Base-by-base conservation (phyloP, 352 stramenopile species). In the Phytophthora europaea region DNA sequence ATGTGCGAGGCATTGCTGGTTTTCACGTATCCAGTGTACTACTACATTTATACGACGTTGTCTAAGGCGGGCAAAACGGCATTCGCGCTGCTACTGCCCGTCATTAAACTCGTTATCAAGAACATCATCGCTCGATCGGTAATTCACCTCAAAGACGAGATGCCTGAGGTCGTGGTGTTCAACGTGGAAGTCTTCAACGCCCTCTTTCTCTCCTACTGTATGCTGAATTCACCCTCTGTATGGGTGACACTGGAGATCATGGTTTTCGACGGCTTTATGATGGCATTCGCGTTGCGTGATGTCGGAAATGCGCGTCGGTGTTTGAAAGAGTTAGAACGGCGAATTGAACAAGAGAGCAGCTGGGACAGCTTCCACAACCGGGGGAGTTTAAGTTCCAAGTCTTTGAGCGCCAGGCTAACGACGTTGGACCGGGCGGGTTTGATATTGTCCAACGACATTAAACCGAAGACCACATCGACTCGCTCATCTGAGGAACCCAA, bases 141-240 rank as follows among this genome's bases (percentile, higher is more conserved):
- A 2, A 16, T 51, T 15, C 45, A 51, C 9, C 45, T 51, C 18
- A 51, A 23, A 10, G 45, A 51, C 9, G 8, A 51, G 9, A 51
- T 51, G 16, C 45, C 45, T 8, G 45, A 51, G 8, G 45, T 51
- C n/a, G 45, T 51, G 15, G 45, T 51, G 45, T 51, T 51, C 45
- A 51, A 51, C 45, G 45, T 51, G 45, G 45, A 51, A 51, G 45
- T 51, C 18, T 51, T 51, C 45, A 51, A 51, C n/a, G 45, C 45
- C 18, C 45, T 51, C 18, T 51, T 51, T 51, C 16, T 23, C 6
- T 51, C 45, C 18, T 51, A 51, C 45, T 51, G 45, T 16, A 51
- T 51, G 45, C 18, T 23, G 45, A 51, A 51, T 16, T 23, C 45
- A 10, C 45, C 45, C 16, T 51, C 45, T 23, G n/a, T n/a, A 18